Evolutionary conservation across 1,284 basidiomycete species (phyloP).

Genomic region (Heterobasidion occidentale): DNA sequence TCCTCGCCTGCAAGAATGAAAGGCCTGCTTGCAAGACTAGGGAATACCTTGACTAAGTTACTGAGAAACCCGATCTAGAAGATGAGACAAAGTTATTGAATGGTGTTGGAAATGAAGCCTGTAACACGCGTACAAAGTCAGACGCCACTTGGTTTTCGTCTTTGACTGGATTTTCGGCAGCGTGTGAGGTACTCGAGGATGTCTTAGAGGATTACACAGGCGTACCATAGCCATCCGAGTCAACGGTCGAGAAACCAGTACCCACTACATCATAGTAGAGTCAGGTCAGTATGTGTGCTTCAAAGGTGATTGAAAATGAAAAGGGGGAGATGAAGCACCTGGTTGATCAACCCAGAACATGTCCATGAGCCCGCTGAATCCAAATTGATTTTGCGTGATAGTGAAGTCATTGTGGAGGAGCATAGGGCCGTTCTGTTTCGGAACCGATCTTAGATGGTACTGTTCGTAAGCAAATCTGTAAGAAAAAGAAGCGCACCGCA

Average conservation of each 20-base stretch:
- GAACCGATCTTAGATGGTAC: not conserved
- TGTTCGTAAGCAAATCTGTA: not conserved
- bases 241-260: constrained; percentile 58
- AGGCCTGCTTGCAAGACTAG: constrained; percentile 49
- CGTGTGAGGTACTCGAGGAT: constrained; percentile 2
- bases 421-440: constrained; percentile 57
- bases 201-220: constrained; percentile 1
- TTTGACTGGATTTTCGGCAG: constrained; percentile 30
- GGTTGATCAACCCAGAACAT: constrained; percentile 71
- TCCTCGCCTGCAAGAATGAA: constrained; percentile 58
- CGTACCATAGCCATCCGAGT: constrained; percentile 49
- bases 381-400: constrained; percentile 40
- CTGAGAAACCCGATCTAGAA: constrained; percentile 54
- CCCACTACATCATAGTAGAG: constrained; percentile 30
- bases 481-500: constrained; percentile 36
- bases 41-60: constrained; percentile 64
- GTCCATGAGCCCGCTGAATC: constrained; percentile 56
- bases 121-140: constrained; percentile 49
- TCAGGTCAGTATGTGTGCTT: not conserved
- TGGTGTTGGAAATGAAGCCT: not conserved
- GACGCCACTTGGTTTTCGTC: constrained; percentile 61
- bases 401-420: constrained; percentile 42
- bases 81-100: not conserved
- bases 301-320: constrained; percentile 1
- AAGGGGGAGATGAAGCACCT: constrained; percentile 9